Evolutionary conservation across 75 land plant genomes (phyloP), one percentile per base, ranked within the genome.

Genomic region (Cupressus sempervirens): DNA sequence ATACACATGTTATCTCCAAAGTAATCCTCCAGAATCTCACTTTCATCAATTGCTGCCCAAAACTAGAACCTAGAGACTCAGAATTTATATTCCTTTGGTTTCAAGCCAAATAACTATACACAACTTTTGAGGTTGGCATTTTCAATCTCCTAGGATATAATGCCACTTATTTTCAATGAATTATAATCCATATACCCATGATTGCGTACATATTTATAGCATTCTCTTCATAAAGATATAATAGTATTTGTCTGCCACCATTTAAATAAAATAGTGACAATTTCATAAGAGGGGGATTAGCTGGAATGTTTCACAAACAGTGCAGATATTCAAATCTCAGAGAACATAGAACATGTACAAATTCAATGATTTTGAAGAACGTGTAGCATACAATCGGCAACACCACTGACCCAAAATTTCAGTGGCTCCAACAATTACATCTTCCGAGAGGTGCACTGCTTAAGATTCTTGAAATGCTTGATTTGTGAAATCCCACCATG

Each of bases 91-190:
- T 79, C 13, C 81, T 79, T 79, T 45, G 52, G 81, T 30, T 45
- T 79, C 29, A 79, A 79, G 48, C 81, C 81, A 79, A 36, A 45
- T 10, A 79, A 41, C 81, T 76, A 45, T 76, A 76, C 79, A 76
- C 26, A 76, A 76, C 38, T 36, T 76, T 76, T 40, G 3, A 76
- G 26, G 79, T 45, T 40, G n/a, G 9, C 45, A 76, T 40, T 76
- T 40, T 76, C 79, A 76, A 76, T 20, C 79, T 23, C 79, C 1
- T 15, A 76, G 79, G 20, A 38, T 13, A 14, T 35, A 74, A 41
- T 41, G 46, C n/a, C 46, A 38, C 48, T 43, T 79, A 79, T 79
- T 79, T 79, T 79, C 30, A 45, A 9, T 45, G 50, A 29, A 12
- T 9, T 79, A n/a, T n/a, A 13, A 23, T 72, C 35, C 30, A 72